Percentiles rank a stretch among this genome's conserved stretches.
These are phyloP conservation scores for Chaetomiaceae sp. DNA, from an alignment of 2,329 filamentous ascomycete genomes.

Conservation along the genomic window DNA sequence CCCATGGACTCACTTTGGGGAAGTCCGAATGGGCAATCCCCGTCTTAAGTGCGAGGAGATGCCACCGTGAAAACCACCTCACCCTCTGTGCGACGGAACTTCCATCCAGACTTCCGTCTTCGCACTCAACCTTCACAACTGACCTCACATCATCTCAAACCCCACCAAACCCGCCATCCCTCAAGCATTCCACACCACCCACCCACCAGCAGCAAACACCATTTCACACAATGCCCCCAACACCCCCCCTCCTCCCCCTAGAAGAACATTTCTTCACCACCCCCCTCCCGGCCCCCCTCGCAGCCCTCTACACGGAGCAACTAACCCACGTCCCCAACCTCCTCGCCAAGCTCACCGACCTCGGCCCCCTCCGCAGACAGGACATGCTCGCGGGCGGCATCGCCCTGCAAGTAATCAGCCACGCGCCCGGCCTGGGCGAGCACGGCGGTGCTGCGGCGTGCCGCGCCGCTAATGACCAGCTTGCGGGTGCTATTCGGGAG, in stretches of 20 bases:
- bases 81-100: too few relatives aligned
- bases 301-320: conserved; percentile 20
- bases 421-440: conserved; percentile 22
- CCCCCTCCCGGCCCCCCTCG: conserved; percentile 14
- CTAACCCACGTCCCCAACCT: conserved; percentile 23
- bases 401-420: conserved; percentile 26
- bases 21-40: too few relatives aligned
- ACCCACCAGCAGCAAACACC: too few relatives aligned
- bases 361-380: conserved; percentile 23
- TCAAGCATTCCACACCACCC: too few relatives aligned
- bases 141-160: too few relatives aligned
- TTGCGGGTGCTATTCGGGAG: conserved; percentile 19
- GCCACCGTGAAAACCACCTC: too few relatives aligned
- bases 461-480: conserved; percentile 25
- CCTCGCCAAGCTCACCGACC: conserved; percentile 24
- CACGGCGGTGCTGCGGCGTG: conserved; percentile 9
- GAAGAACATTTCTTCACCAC: conserved; percentile 37
- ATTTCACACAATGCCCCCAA: background rate
- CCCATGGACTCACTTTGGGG: too few relatives aligned
- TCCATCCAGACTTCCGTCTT: too few relatives aligned
- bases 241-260: conserved; percentile 33
- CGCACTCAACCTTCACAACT: too few relatives aligned
- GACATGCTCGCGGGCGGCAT: conserved; percentile 26
- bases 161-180: too few relatives aligned
- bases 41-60: too few relatives aligned